phyloP scores from a whole-genome alignment of 2,329 filamentous ascomycete genomes.

The Beauveria medogensis region DNA sequence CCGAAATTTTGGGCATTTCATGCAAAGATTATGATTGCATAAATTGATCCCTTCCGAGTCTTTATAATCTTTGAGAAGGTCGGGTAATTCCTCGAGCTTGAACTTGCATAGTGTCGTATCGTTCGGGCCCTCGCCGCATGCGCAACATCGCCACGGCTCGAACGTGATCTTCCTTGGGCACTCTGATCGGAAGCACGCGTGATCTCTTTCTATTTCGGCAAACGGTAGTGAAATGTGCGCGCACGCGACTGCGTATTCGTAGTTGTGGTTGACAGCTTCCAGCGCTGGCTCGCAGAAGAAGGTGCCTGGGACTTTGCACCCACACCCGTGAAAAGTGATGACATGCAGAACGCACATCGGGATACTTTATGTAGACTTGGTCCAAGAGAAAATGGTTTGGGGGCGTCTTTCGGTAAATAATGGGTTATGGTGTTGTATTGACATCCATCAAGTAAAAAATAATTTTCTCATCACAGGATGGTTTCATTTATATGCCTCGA shows the following conservation, averaged over 20 bases:
- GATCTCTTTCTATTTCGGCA: not conserved
- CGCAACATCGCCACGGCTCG: slow-evolving; percentile 4
- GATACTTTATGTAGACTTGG: too few relatives aligned
- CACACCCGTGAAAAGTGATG: not conserved
- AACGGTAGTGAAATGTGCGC: not conserved
- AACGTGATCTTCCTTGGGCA: not conserved
- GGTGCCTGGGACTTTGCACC: not conserved
- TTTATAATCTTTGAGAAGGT: not conserved
- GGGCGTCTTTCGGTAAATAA: not conserved
- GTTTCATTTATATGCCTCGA: not conserved
- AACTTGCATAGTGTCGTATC: not conserved
- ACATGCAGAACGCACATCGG: not conserved
- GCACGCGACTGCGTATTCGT: not conserved
- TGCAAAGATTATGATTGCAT: not conserved
- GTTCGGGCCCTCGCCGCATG: not conserved
- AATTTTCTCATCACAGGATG: too few relatives aligned
- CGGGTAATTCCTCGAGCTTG: not conserved
- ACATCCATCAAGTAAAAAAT: not conserved
- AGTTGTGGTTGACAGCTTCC: not conserved
- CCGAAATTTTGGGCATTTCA: slow-evolving; percentile 1
- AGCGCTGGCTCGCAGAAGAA: not conserved
- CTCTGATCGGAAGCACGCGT: not conserved
- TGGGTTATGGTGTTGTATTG: not conserved
- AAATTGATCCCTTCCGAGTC: not conserved
- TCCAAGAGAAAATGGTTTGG: not conserved